A percentile compares a stretch with the other conserved stretches of the same genome.
These are phyloP conservation scores for Phytophthora lateralis DNA, from an alignment of 352 stramenopile species.

Conservation along the genomic window DNA sequence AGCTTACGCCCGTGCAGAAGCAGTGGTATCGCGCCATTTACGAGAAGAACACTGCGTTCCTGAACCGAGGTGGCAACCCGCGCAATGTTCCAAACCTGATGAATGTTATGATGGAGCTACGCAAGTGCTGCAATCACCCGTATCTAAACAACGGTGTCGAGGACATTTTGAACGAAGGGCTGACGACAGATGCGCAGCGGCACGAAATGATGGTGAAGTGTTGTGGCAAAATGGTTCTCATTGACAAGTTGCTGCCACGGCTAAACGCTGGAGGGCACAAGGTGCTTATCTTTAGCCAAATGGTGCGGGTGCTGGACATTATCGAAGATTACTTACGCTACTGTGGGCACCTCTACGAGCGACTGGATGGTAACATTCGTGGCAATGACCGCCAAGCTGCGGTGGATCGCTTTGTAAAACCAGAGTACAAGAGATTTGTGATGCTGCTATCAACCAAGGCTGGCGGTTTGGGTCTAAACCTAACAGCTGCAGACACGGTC, in stretches of 20 bases:
- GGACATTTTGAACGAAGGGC: constrained; percentile 83
- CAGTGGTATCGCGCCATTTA: constrained; percentile 94
- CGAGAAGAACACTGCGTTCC: constrained; percentile 95
- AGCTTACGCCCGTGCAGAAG: constrained; percentile 91
- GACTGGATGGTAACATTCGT: constrained; percentile 98
- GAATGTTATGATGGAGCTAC: constrained; percentile 93
- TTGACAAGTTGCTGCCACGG: constrained; percentile 98
- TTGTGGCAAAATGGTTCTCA: constrained; percentile 99
- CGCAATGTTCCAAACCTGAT: constrained; percentile 90
- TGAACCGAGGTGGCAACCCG: constrained; percentile 80
- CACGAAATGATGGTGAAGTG: constrained; percentile 96
- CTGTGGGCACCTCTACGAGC: constrained; percentile 94
- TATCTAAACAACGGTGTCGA: constrained; percentile 95
- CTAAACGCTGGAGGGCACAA: constrained; percentile 97
- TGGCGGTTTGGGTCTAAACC: constrained; percentile 93
- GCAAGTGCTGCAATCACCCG: constrained; percentile 92
- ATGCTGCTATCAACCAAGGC: constrained; percentile 99
- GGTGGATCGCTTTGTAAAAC: constrained; percentile 90
- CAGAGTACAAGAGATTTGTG: constrained; percentile 94
- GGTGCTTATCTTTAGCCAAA: constrained; percentile 99
- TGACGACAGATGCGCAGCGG: constrained; percentile 75
- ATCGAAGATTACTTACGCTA: constrained; percentile 98
- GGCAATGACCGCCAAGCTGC: constrained; percentile 88
- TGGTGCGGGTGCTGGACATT: constrained; percentile 99
- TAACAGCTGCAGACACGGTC: constrained; percentile 94